phyloP scores from a whole-genome alignment of 345 rosid genomes.

The Dimocarpus longan region DNA sequence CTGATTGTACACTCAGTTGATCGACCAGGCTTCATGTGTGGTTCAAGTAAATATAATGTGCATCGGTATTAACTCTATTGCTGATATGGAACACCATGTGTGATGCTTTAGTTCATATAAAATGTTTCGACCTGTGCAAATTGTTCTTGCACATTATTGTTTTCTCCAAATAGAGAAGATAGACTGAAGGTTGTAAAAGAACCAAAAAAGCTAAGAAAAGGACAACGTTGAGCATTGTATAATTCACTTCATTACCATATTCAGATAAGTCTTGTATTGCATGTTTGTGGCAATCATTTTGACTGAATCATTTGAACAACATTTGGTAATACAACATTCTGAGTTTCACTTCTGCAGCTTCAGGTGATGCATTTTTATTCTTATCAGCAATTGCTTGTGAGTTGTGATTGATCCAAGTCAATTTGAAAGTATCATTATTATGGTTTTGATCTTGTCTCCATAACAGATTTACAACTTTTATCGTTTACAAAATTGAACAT shows the following conservation, averaged over 20 bases:
- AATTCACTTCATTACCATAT: not conserved
- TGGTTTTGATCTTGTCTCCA: not conserved
- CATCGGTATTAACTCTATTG: slow-evolving; percentile 38
- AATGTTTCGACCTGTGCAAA: not conserved
- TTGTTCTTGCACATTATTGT: not conserved
- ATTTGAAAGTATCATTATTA: not conserved
- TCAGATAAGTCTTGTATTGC: no score
- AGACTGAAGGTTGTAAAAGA: not conserved
- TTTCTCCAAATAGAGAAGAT: not conserved
- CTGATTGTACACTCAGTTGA: slow-evolving; percentile 54
- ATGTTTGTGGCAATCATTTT: no score
- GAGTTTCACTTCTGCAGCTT: no score
- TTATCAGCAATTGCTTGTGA: no score
- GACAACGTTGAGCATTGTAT: not conserved
- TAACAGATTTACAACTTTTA: not conserved
- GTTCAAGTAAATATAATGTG: slow-evolving; percentile 39
- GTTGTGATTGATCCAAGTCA: not conserved
- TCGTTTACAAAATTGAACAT: not conserved
- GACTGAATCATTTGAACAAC: no score
- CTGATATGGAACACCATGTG: not conserved
- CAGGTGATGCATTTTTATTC: no score
- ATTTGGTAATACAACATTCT: no score
- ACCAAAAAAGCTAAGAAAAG: not conserved
- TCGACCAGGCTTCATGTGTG: slow-evolving; percentile 59
- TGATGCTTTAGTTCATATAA: not conserved